Base-by-base conservation (phyloP, 2,329 filamentous ascomycete genomes). In the Chaetoscypha palmicola region DNA sequence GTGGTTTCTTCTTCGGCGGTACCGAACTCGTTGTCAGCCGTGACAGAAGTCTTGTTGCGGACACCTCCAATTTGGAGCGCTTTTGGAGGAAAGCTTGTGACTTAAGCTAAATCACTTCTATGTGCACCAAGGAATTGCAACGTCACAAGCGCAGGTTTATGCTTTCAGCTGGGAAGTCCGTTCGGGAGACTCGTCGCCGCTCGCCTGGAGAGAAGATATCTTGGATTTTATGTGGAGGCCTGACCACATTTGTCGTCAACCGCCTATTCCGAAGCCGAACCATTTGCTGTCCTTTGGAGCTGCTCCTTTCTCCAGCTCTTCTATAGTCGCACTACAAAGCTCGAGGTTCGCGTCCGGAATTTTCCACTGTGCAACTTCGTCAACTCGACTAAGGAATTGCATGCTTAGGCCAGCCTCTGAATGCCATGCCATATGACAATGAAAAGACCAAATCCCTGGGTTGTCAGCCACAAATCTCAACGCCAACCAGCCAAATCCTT, bases 391-490 rank as follows among this genome's bases (percentile, higher is more conserved):
- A 21, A 77, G 53, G 42, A 82, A 70, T 58, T 79, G 74, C 77
- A 81, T 81, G 23, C 72, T 46, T 65, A 79, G 68, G 1, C 76
- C 76, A 1, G 74, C 70, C 51, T 77, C 74, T 0, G 68, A 66
- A 53, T 80, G 76, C 76, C 76, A 80, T 0, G 67, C 64, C 46
- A 77, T 70, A 51, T 79, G 76, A 51, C 76, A 79, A 56, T 79
- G 76, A 17, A 79, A 69, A 0, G 72, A 66, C 76, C 76, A 79
- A 1, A 74, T 51, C 1, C 76, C 76, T 0, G 75, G 70, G 53
- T 78, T 79, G 47, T 79, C 74, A 0, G 75, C 67, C 2, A 75
- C 64, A 11, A 79, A 68, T 43, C 76, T 63, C 10, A 80, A 58
- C n/a, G 74, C 53, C 2, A 69, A 63, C 74, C 73, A 79, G 0